Evolutionary conservation across 495 filamentous ascomycete genomes (phyloP).

Genomic region (Penicillium ucsense): DNA sequence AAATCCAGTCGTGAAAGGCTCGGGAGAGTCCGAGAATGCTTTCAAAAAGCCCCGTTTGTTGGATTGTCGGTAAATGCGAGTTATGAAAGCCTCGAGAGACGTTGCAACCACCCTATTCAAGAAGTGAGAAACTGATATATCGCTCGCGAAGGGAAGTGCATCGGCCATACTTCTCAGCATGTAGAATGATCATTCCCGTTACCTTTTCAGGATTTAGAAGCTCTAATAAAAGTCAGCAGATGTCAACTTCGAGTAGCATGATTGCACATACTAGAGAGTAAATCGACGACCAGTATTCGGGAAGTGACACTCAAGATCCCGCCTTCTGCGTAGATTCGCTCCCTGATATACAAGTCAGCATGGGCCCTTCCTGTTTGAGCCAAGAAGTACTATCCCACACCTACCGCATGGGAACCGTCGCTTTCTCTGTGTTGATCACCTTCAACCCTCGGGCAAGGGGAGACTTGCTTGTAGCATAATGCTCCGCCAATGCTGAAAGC

Average conservation of each 20-base stretch:
- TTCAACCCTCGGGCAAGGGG: conserved; percentile 75
- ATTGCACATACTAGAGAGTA: conserved; percentile 58
- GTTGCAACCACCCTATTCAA: conserved; percentile 62
- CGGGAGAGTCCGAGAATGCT: conserved; percentile 90
- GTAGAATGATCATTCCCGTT: conserved; percentile 79
- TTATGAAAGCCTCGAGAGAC: conserved; percentile 86
- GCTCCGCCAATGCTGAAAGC: conserved; percentile 68
- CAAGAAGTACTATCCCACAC: neutral
- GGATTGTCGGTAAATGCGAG: conserved; percentile 85
- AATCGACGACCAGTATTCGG: conserved; percentile 86
- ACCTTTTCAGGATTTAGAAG: conserved; percentile 75
- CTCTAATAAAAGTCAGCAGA: conserved; percentile 24
- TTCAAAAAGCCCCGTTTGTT: conserved; percentile 93
- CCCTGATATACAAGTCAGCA: conserved; percentile 37
- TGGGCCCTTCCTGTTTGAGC: neutral
- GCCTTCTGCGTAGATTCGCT: conserved; percentile 81
- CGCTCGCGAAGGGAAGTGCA: too few relatives aligned
- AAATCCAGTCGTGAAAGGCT: conserved; percentile 85
- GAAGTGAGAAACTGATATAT: neutral
- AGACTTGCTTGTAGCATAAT: conserved; percentile 73
- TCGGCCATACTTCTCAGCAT: conserved; percentile 58
- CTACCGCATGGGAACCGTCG: conserved; percentile 65
- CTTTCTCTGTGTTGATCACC: conserved; percentile 88
- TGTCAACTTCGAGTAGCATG: neutral
- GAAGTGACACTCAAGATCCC: conserved; percentile 96